phyloP scores from a whole-genome alignment of 78 protist genomes.

The Tieghemostelium lacteum region DNA sequence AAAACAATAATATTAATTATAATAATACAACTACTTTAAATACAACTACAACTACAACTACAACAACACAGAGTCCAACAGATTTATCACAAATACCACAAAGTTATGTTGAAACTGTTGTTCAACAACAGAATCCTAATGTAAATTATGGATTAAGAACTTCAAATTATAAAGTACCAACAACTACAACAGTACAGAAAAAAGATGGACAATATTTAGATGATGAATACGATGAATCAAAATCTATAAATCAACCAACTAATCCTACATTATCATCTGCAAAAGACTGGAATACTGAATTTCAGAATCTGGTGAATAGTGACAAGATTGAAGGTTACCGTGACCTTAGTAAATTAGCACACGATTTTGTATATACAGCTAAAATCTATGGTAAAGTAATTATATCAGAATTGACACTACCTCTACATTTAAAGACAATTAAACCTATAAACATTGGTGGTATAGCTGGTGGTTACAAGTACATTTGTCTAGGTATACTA shows the following conservation, averaged over 20 bases:
- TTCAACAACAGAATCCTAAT: neutral
- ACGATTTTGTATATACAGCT: slow-evolving; percentile 82
- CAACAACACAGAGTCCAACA: neutral
- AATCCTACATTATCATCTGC: slow-evolving; percentile 49
- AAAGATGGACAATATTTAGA: slow-evolving; percentile 12
- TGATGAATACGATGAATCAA: slow-evolving; percentile 68
- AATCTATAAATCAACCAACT: slow-evolving; percentile 34
- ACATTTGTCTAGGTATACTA: slow-evolving; percentile 63
- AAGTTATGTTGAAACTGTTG: slow-evolving; percentile 15
- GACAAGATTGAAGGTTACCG: slow-evolving; percentile 72
- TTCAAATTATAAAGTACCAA: neutral
- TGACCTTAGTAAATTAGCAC: slow-evolving; percentile 34
- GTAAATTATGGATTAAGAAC: slow-evolving; percentile 9
- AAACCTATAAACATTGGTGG: slow-evolving; percentile 40
- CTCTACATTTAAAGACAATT: slow-evolving; percentile 40
- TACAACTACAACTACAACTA: neutral
- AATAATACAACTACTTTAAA: neutral
- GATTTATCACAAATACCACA: slow-evolving; percentile 63
- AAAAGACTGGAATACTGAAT: slow-evolving; percentile 81
- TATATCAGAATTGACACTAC: slow-evolving; percentile 65
- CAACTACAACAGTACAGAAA: neutral
- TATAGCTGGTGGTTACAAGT: slow-evolving; percentile 72
- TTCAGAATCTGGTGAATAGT: slow-evolving; percentile 58
- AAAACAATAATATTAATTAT: neutral
- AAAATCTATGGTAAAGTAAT: slow-evolving; percentile 81